Conservation (phyloP, 23 red algal species). For the Gracilaria vermiculophylla region DNA sequence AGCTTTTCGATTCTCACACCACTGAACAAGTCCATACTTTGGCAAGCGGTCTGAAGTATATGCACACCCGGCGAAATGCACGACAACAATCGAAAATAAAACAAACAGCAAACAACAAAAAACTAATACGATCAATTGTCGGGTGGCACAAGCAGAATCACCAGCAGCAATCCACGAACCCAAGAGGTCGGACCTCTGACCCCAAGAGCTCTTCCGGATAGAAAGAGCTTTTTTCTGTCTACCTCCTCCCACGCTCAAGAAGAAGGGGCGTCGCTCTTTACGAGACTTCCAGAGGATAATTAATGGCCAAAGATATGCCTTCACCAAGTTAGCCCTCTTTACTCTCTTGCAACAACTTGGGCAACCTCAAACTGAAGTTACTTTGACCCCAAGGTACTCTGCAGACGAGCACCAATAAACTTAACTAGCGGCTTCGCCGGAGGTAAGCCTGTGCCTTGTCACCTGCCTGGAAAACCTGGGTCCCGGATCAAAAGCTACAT, state of each 20-base stretch:
- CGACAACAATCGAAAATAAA: background rate
- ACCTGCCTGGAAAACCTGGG: background rate
- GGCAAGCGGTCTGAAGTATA: too few relatives aligned
- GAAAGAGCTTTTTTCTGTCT: constrained; percentile 20
- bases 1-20: constrained; percentile 24
- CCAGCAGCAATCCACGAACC: background rate
- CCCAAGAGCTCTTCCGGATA: constrained; percentile 16
- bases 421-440: background rate
- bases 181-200: background rate
- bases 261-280: constrained; percentile 13
- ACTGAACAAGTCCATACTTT: constrained; percentile 13
- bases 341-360: background rate
- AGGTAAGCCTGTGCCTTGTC: background rate
- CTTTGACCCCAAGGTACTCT: background rate
- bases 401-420: background rate
- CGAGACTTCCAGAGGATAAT: constrained; percentile 22
- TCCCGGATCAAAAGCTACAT: background rate
- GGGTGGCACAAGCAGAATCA: too few relatives aligned
- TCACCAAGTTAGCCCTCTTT: background rate
- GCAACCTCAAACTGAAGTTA: constrained; percentile 4
- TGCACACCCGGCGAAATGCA: background rate
- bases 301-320: constrained; percentile 13
- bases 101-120: too few relatives aligned
- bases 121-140: too few relatives aligned
- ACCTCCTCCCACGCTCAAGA: background rate